Evolutionary conservation across 768 basidiomycete genomes (phyloP).

Genomic region (Hygrophorus russula): DNA sequence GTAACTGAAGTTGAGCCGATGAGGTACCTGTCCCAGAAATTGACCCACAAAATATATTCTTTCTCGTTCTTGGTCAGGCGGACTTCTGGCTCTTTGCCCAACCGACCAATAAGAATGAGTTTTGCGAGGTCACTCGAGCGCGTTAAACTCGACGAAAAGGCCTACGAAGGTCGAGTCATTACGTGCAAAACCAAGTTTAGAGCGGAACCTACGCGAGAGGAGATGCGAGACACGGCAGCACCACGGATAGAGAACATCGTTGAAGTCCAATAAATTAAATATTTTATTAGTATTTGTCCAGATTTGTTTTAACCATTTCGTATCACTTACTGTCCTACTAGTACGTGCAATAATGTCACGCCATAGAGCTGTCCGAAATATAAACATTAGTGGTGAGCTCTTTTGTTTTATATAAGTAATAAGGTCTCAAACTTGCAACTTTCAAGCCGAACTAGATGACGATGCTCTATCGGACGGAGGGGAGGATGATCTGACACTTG

Average conservation of each 20-base stretch:
- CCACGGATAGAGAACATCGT: constrained; percentile 43
- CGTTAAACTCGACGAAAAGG: constrained; percentile 50
- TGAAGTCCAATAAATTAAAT: too few relatives aligned
- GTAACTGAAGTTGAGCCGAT: background rate
- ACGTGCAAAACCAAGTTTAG: background rate
- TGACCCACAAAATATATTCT: constrained; percentile 64
- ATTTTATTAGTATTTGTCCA: constrained; percentile 13
- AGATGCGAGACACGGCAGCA: constrained; percentile 25
- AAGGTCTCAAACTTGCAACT: constrained; percentile 1
- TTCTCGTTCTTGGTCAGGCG: constrained; percentile 61
- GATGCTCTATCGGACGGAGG: constrained; percentile 66
- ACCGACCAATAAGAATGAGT: constrained; percentile 64
- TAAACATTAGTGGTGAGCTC: constrained; percentile 60
- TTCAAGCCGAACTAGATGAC: constrained; percentile 79
- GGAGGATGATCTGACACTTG: constrained; percentile 72
- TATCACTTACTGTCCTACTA: background rate
- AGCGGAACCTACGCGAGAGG: constrained; percentile 34
- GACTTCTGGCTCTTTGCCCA: constrained; percentile 62
- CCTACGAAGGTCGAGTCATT: constrained; percentile 22
- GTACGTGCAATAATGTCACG: constrained; percentile 61
- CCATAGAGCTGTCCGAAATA: constrained; percentile 80
- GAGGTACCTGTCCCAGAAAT: background rate
- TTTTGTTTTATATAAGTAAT: background rate
- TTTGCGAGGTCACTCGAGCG: constrained; percentile 59
- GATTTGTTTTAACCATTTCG: too few relatives aligned